Percentiles rank a stretch among this genome's conserved stretches.
Evolutionary conservation across 345 rosid species (phyloP).

Genomic region (Lepidium aucheri): DNA sequence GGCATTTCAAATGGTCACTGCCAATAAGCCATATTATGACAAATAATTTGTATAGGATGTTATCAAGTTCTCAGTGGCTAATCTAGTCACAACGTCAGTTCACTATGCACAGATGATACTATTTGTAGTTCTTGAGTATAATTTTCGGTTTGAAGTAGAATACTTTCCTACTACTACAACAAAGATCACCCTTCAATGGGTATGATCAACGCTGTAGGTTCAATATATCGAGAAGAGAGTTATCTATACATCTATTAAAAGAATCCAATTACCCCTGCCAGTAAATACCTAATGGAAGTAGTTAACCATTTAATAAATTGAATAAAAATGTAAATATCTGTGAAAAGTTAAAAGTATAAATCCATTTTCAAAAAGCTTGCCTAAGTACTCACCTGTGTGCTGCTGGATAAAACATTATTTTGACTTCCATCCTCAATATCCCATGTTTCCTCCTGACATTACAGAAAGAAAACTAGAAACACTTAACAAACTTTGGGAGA

Average conservation of each 20-base stretch:
- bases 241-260: background rate
- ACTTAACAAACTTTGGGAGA: conserved; percentile 21
- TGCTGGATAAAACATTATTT: conserved; percentile 85
- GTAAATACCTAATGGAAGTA: background rate
- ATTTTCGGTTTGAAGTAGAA: background rate
- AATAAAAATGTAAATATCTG: conserved; percentile 2
- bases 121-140: background rate
- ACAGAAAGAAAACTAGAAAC: background rate
- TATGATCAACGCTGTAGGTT: background rate
- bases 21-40: background rate
- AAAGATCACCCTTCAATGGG: conserved; percentile 2
- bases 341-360: conserved; percentile 4
- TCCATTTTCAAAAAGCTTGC: background rate
- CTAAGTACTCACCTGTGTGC: conserved; percentile 69
- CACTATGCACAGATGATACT: background rate
- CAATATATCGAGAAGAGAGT: background rate
- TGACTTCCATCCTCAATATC: conserved; percentile 95
- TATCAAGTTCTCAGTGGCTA: background rate
- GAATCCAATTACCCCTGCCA: conserved; percentile 1
- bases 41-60: background rate
- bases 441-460: conserved; percentile 90
- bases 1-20: background rate
- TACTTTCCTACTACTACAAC: conserved; percentile 6
- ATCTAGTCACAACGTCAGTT: background rate
- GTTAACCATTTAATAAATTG: background rate